Base-by-base conservation (phyloP, 805 yeast species). In the Starmerella asiatica region DNA sequence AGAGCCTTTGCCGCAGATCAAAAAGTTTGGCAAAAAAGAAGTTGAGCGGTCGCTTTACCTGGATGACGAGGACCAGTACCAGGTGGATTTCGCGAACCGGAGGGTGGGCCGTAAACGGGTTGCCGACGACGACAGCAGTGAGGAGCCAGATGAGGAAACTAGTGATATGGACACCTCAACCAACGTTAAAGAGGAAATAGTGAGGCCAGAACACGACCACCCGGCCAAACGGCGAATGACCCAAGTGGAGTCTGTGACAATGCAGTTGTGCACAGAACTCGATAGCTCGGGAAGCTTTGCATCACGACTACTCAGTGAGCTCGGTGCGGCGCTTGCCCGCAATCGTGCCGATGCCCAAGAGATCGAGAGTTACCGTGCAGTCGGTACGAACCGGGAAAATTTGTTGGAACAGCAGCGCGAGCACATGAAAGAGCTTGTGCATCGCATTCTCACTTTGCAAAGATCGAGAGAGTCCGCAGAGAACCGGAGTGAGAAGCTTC, bases 1-100 rank as follows among this genome's bases (percentile, higher is more conserved):
- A 32, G 91, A 94, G 0, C 82, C 79, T 34, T 62, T 81, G 45
- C 70, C 83, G 2, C 55, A 65, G 2, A 72, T 84, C 4, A 75
- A 78, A 2, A 64, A 65, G 30, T 84, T 73, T 51, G 69, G 70
- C 3, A 68, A 86, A 1, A 63, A 64, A 46, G 95, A 85, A 56
- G 93, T 85, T 17, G 94, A 85, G 54, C 69, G 71, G 50, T 77
- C 44, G n/a, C 45, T 40, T 12, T 44, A 42, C 18, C 37, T 44
- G 8, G 48, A 43, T 33, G 48, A 40, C 27, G 50, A 38, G 21
- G 46, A 46, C 34, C 50, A 43, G 35, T 43, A 43, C 33, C 47
- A 44, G 36, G 48, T 39, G 1, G 42, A 47, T 21, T 42, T 39
- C 27, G 35, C 39, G 5, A 41, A 34, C 30, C 43, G 47, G 17